These are phyloP conservation scores for Talaromyces sp. DNA, from an alignment of 2,329 filamentous ascomycete genomes.

Conservation along the genomic window DNA sequence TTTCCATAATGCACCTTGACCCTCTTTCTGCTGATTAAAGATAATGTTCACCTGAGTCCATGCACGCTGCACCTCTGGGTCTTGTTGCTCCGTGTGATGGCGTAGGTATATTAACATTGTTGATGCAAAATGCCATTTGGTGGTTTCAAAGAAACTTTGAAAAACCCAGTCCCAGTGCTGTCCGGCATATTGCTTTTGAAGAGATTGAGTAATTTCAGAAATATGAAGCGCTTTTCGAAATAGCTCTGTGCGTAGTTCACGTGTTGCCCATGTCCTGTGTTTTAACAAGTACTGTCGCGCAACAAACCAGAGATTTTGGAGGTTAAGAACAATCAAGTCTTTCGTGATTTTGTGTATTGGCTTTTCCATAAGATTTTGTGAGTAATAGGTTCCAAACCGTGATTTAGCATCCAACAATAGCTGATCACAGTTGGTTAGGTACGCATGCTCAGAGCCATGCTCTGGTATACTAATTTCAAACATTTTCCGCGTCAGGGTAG, in stretches of 20 bases:
- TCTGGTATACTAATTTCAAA: background rate
- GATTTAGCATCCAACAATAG: background rate
- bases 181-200: background rate
- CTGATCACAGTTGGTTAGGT: background rate
- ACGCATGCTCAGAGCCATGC: background rate
- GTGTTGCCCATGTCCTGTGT: background rate
- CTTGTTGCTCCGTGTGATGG: background rate
- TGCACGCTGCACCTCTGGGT: background rate
- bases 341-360: background rate
- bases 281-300: background rate
- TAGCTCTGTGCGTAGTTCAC: background rate
- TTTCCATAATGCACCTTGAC: background rate
- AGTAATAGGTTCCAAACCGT: background rate
- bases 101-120: background rate
- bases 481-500: background rate
- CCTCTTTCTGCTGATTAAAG: background rate
- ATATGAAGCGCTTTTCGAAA: background rate
- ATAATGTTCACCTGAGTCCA: background rate
- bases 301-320: background rate
- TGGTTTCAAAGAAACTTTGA: background rate
- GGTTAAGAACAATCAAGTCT: background rate
- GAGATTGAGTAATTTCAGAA: background rate
- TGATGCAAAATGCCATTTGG: background rate
- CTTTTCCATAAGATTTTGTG: background rate
- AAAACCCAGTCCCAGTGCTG: background rate